These are phyloP conservation scores for Zasmidium citrigriseum DNA, from an alignment of 2,329 filamentous ascomycete species.

Conservation along the genomic window DNA sequence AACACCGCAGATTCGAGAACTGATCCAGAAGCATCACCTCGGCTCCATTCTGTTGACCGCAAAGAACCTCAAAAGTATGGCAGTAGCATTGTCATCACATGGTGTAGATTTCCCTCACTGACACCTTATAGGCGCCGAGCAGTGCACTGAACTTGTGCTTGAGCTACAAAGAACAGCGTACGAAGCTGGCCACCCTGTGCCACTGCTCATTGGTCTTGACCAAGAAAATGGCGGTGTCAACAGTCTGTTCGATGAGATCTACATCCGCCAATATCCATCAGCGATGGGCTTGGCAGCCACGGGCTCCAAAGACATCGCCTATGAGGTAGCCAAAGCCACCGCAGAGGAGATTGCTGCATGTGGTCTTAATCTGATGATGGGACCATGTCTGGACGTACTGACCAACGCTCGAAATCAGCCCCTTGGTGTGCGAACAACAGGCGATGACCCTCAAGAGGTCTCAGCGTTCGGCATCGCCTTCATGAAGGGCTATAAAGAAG, in stretches of 20 bases:
- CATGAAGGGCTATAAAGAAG: slow-evolving; percentile 90
- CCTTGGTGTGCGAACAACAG: slow-evolving; percentile 82
- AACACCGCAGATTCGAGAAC: slow-evolving; percentile 76
- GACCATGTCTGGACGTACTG: slow-evolving; percentile 88
- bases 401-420: slow-evolving; percentile 92
- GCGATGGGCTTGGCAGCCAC: slow-evolving; percentile 97
- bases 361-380: slow-evolving; percentile 93
- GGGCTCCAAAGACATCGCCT: slow-evolving; percentile 79
- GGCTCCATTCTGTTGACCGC: slow-evolving; percentile 83
- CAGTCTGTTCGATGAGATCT: slow-evolving; percentile 92
- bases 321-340: slow-evolving; percentile 88
- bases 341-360: slow-evolving; percentile 90
- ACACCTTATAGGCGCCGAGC: slow-evolving; percentile 72
- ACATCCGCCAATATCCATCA: slow-evolving; percentile 93
- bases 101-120: slow-evolving; percentile 5
- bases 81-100: not conserved
- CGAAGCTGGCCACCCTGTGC: slow-evolving; percentile 84
- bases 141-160: slow-evolving; percentile 83
- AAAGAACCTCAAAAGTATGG: slow-evolving; percentile 80
- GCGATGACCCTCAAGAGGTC: slow-evolving; percentile 93
- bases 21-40: slow-evolving; percentile 82
- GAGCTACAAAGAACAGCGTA: slow-evolving; percentile 91
- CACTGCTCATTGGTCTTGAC: slow-evolving; percentile 86
- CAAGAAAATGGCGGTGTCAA: slow-evolving; percentile 99
- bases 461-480: slow-evolving; percentile 89